A percentile compares a stretch with the other conserved stretches of the same genome.
These are phyloP conservation scores for Moricandia arvensis DNA, from an alignment of 345 rosid species.

Conservation along the genomic window DNA sequence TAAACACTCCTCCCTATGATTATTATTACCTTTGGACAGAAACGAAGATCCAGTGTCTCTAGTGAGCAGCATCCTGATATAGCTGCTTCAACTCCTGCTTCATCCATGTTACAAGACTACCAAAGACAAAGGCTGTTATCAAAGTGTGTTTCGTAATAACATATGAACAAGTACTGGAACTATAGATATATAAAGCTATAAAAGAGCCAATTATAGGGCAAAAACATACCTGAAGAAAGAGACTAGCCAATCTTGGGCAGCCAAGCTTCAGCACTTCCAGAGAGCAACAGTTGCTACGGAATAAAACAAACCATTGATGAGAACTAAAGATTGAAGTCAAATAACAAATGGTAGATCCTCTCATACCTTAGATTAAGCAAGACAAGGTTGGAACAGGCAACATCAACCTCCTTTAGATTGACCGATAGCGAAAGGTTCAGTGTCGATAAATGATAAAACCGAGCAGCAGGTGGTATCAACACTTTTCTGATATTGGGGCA, in stretches of 20 bases:
- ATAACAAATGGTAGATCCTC: background rate
- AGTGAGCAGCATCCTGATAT: slow-evolving; percentile 70
- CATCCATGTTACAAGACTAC: slow-evolving; percentile 77
- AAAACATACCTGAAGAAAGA: slow-evolving; percentile 73
- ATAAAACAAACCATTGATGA: background rate
- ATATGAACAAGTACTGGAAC: background rate
- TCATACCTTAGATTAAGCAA: slow-evolving; percentile 78
- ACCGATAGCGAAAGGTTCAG: slow-evolving; percentile 80
- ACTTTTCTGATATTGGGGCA: slow-evolving; percentile 93
- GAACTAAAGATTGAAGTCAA: background rate
- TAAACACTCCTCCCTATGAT: background rate
- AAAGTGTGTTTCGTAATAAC: slow-evolving; percentile 20
- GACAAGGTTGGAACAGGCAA: slow-evolving; percentile 67
- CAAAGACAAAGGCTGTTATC: slow-evolving; percentile 17
- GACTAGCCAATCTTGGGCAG: slow-evolving; percentile 82
- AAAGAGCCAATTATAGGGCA: background rate
- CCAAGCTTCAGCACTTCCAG: slow-evolving; percentile 78
- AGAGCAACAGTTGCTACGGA: slow-evolving; percentile 58
- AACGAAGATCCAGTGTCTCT: slow-evolving; percentile 94
- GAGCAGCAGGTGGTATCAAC: slow-evolving; percentile 71
- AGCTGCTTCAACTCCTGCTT: slow-evolving; percentile 74
- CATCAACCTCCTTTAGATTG: slow-evolving; percentile 88
- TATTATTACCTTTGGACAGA: slow-evolving; percentile 74
- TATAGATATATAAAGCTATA: background rate
- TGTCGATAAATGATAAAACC: slow-evolving; percentile 68